Evolutionary conservation across 1,284 basidiomycete genomes (phyloP), one percentile per base, ranked within the genome.

Genomic region (Melampsora abietis-canadensis): DNA sequence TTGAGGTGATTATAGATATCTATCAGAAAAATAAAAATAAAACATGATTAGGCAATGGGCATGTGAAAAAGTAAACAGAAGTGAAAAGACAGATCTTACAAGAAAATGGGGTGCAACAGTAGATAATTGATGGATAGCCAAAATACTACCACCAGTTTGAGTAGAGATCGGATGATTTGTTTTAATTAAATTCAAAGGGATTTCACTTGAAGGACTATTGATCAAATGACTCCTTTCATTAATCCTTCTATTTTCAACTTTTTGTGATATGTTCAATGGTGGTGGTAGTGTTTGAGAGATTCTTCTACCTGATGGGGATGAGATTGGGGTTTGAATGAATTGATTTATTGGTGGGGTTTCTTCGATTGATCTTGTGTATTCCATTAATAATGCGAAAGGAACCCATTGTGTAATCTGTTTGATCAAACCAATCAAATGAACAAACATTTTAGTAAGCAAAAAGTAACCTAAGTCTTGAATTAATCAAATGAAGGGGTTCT

Each of bases 401-500:
- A 72, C 69, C 69, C 69, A 72, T 64, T 65, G 62, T 37, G 69
- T 27, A 12, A 72, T 46, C 69, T 72, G 27, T 46, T 15, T 4
- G 37, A 19, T 21, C 0, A 4, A n/a, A n/a, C n/a, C n/a, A n/a
- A n/a, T n/a, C n/a, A n/a, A n/a, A n/a, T n/a, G n/a, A n/a, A n/a
- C n/a, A n/a, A n/a, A n/a, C n/a, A n/a, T n/a, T n/a, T n/a, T n/a
- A n/a, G n/a, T n/a, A n/a, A n/a, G n/a, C n/a, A n/a, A n/a, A n/a
- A n/a, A n/a, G n/a, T n/a, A n/a, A n/a, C n/a, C n/a, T n/a, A n/a
- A n/a, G n/a, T n/a, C n/a, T n/a, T n/a, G n/a, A n/a, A n/a, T n/a
- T n/a, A n/a, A n/a, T n/a, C n/a, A n/a, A n/a, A n/a, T n/a, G n/a
- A 40, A 40, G 12, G 10, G 37, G 6, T 7, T 40, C 10, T 2